A percentile compares a stretch with the other conserved stretches of the same genome.
Conservation (phyloP, 2,329 filamentous ascomycete genomes). For the Stachybotrys elegans region DNA sequence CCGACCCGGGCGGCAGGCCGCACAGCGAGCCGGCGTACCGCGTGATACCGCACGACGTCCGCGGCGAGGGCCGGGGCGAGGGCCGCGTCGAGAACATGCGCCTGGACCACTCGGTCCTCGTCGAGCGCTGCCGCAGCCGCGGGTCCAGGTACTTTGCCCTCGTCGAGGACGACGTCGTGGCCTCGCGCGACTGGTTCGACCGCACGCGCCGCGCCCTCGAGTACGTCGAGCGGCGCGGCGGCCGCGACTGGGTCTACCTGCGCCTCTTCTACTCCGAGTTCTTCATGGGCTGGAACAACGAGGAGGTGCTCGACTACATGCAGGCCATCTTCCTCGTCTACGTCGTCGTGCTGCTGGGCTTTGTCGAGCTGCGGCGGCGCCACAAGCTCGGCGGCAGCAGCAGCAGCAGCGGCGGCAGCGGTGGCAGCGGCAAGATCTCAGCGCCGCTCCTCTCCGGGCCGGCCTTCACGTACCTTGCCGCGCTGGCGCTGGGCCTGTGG, state of each 20-base stretch:
- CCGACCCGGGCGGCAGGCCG: neutral
- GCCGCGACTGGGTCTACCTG: constrained; percentile 28
- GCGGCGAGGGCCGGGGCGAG: constrained; percentile 2
- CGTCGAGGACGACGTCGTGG: constrained; percentile 32
- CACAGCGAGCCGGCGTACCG: neutral
- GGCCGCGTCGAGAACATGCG: constrained; percentile 21
- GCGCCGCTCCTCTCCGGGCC: constrained; percentile 1
- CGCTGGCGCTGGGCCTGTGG: constrained; percentile 14
- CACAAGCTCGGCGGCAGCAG: neutral
- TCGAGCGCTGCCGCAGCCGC: constrained; percentile 23
- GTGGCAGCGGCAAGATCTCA: neutral
- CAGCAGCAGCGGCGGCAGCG: neutral
- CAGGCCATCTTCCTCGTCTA: constrained; percentile 21
- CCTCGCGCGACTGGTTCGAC: constrained; percentile 27
- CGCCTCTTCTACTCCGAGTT: constrained; percentile 33
- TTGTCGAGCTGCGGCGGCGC: constrained; percentile 8
- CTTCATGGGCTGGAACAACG: constrained; percentile 32
- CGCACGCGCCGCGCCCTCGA: constrained; percentile 20
- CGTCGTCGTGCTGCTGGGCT: constrained; percentile 10
- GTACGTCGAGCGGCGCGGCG: constrained; percentile 19
- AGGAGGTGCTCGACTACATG: constrained; percentile 25
- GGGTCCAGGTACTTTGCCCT: constrained; percentile 28
- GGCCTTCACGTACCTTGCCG: neutral
- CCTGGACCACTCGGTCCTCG: constrained; percentile 26
- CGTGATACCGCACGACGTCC: neutral